Conservation (phyloP, 1,139 yeast species). For the Protomyces gravidus region DNA sequence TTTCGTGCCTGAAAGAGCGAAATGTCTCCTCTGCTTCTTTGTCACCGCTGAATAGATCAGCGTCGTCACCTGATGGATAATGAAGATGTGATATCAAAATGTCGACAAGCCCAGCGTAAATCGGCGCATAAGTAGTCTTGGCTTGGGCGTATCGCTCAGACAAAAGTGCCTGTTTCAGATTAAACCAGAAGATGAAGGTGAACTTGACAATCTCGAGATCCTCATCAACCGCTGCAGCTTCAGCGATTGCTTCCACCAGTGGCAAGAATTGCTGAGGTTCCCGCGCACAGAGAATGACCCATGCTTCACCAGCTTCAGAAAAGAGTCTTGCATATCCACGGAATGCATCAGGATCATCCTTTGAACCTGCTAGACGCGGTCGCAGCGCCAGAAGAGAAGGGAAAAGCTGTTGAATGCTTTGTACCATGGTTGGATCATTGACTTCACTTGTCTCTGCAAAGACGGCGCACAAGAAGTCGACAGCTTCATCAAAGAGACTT, state of each 20-base stretch:
- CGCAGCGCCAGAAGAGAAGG: constrained; percentile 61
- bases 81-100: constrained; percentile 68
- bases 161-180: constrained; percentile 65
- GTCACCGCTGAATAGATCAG: constrained; percentile 52
- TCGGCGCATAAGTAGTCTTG: constrained; percentile 53
- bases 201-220: constrained; percentile 86
- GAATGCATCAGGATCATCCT: constrained; percentile 66
- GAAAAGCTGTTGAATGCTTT: constrained; percentile 62
- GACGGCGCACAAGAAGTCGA: constrained; percentile 77
- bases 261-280: constrained; percentile 67
- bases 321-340: constrained; percentile 71
- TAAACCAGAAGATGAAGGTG: constrained; percentile 90
- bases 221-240: constrained; percentile 55
- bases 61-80: constrained; percentile 51
- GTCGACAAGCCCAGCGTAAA: constrained; percentile 60
- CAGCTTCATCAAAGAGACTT: constrained; percentile 69
- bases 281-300: constrained; percentile 84
- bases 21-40: constrained; percentile 88
- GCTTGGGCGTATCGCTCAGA: constrained; percentile 62
- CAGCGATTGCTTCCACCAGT: constrained; percentile 68
- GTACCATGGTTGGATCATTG: constrained; percentile 48
- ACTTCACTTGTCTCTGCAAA: constrained; percentile 77
- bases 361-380: constrained; percentile 47
- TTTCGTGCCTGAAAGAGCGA: constrained; percentile 86
- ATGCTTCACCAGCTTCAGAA: constrained; percentile 91